Evolutionary conservation across 805 yeast species (phyloP).

Genomic region (Candida awuae): DNA sequence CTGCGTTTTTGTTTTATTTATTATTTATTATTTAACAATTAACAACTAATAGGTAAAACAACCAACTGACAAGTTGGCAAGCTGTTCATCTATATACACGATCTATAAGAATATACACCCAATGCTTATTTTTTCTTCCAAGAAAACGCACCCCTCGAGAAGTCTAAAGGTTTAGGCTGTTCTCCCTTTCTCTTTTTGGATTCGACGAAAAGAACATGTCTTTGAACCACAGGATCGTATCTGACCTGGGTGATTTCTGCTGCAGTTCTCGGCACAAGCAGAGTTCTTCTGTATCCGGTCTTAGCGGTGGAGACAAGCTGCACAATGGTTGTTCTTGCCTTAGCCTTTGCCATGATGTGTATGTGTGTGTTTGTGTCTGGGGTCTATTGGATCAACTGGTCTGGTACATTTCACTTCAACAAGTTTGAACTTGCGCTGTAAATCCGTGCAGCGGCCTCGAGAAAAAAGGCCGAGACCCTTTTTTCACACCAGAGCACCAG

Average conservation of each 20-base stretch:
- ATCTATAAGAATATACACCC: no score
- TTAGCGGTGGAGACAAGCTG: slow-evolving; percentile 83
- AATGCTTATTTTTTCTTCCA: slow-evolving; percentile 31
- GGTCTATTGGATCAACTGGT: not conserved
- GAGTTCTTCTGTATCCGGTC: slow-evolving; percentile 80
- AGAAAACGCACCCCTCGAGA: slow-evolving; percentile 35
- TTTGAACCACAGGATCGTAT: slow-evolving; percentile 80
- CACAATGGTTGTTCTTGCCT: slow-evolving; percentile 73
- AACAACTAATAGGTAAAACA: no score
- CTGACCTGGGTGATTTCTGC: slow-evolving; percentile 73
- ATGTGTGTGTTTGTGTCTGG: not conserved
- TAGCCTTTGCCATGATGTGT: slow-evolving; percentile 38
- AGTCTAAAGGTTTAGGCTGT: slow-evolving; percentile 41
- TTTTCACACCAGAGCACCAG: no score
- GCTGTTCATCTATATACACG: not conserved
- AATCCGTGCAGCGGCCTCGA: no score
- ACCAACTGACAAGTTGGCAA: no score
- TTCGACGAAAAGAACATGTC: slow-evolving; percentile 88
- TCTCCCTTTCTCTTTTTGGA: slow-evolving; percentile 74
- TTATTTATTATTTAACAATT: no score
- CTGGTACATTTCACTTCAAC: not conserved
- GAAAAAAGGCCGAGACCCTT: no score
- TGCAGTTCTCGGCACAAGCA: slow-evolving; percentile 74
- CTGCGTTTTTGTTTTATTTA: no score
- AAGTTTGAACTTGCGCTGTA: no score